Conservation (phyloP, 1,139 yeast genomes). For the Suhomyces atakaporum region DNA sequence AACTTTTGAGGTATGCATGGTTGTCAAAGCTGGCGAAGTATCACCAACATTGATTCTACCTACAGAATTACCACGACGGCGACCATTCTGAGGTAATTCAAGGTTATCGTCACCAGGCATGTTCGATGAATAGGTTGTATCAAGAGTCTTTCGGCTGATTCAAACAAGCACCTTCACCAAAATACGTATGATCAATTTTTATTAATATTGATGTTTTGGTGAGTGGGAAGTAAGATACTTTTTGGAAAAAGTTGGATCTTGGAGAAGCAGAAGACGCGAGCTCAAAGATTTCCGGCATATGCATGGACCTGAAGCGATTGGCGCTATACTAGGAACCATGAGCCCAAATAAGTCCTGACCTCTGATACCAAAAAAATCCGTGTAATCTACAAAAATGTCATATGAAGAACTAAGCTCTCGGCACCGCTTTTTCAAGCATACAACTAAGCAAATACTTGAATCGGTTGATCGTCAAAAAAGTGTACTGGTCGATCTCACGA, state of each 20-base stretch:
- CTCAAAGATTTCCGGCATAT: neutral
- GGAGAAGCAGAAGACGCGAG: neutral
- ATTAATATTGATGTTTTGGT: neutral
- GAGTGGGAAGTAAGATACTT: neutral
- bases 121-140: neutral
- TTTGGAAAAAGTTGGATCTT: neutral
- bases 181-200: neutral
- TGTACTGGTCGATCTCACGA: no score
- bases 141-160: neutral
- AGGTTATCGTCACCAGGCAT: constrained; percentile 10
- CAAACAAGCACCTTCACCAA: neutral
- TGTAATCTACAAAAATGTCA: no score
- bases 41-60: constrained; percentile 64
- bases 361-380: no score
- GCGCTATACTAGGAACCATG: no score
- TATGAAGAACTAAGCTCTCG: no score
- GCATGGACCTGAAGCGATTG: no score
- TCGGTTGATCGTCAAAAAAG: no score
- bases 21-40: constrained; percentile 50
- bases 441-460: no score
- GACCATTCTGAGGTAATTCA: constrained; percentile 17
- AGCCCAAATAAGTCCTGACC: neutral
- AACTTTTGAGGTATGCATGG: constrained; percentile 45
- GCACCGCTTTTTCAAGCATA: no score
- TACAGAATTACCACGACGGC: constrained; percentile 56